Base-by-base conservation (phyloP, 2,329 filamentous ascomycete species). In the Diplodia seriata region DNA sequence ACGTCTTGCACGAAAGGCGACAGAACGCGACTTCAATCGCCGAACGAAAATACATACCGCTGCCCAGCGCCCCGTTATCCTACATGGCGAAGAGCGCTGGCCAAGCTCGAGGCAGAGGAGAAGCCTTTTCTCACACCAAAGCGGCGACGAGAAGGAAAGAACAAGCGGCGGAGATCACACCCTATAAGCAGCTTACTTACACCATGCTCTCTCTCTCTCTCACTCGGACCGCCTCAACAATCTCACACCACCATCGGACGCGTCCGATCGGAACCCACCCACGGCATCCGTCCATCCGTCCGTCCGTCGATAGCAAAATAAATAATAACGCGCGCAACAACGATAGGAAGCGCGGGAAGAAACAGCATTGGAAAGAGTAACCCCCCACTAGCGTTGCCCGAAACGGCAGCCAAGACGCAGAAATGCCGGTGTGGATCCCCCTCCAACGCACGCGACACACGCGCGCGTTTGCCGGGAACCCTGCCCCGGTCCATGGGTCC, bases 401-500 rank as follows among this genome's bases (percentile, higher is more conserved):
- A 47, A 47, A 20, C 18, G n/a, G 43, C 43, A 47, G 43, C 43
- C 43, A 47, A 47, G 43, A 47, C 43, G 43, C 43, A 47, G n/a
- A 47, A 47, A 47, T 47, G 43, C 43, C 43, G n/a, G 43, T 47
- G 43, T 47, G 43, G 43, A 47, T 47, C 43, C 43, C n/a, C 43
- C 33, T 36, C 31, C 33, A 11, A 11, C 43, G 43, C 43, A 47
- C 43, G 43, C 43, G 43, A 43, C 40, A 43, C 40, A 43, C 40
- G 18, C 40, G 40, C 40, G 40, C 40, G 40, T 15, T 43, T 43
- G 40, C 15, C 14, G 14, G 38, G 38, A 7, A 4, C 6, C 14
- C 23, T 3, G 2, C 2, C 14, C 38, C 15, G 38, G 38, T 2
- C 15, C 14, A 43, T 15, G 14, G 38, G 38, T 40, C 38, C 38